Conservation (phyloP, 768 basidiomycete species). For the Cystobasidium ongulense region DNA sequence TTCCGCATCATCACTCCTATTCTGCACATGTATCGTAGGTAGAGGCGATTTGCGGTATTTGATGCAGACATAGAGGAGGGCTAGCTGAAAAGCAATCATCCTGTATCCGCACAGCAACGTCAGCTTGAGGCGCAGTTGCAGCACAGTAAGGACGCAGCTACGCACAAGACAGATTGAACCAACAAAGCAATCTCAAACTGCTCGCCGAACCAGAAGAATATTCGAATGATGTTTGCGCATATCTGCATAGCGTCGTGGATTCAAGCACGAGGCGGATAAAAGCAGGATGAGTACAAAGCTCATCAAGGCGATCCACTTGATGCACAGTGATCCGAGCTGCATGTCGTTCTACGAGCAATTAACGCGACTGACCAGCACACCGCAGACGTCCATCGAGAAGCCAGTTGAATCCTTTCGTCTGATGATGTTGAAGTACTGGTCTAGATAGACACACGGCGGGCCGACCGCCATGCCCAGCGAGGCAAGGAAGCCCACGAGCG, state of each 20-base stretch:
- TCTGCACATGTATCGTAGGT: not conserved
- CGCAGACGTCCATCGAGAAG: slow-evolving; percentile 35
- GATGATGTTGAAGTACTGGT: slow-evolving; percentile 34
- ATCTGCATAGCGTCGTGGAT: not conserved
- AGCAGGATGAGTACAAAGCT: no score
- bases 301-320: no score
- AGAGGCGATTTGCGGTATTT: slow-evolving; percentile 24
- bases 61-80: slow-evolving; percentile 38
- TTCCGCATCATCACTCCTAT: not conserved
- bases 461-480: slow-evolving; percentile 25
- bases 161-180: slow-evolving; percentile 36
- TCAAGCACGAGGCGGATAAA: not conserved
- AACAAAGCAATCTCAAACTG: slow-evolving; percentile 36
- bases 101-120: not conserved
- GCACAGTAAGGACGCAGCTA: not conserved
- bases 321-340: not conserved
- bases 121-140: not conserved
- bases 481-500: not conserved
- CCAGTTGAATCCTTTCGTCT: slow-evolving; percentile 33
- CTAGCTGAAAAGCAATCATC: not conserved
- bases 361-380: slow-evolving; percentile 31
- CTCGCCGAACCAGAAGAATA: slow-evolving; percentile 25
- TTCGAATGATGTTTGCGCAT: slow-evolving; percentile 36
- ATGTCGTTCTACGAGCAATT: not conserved
- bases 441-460: slow-evolving; percentile 35